Conservation (phyloP, 78 protist genomes). For the Dictyostelium discoideum region DNA sequence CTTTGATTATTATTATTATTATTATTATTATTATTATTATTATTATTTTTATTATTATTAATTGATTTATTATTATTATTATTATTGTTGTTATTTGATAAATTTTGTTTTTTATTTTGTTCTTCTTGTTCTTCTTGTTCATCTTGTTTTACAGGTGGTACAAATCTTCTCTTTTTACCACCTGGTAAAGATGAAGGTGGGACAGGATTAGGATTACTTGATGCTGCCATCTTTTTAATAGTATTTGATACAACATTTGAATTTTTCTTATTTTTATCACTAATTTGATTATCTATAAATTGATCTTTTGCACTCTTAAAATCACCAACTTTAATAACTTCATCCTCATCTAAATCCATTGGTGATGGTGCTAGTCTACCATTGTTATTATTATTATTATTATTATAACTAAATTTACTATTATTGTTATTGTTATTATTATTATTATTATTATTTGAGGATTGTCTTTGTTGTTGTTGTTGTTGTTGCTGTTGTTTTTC, state of each 20-base stretch:
- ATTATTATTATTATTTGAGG: background rate
- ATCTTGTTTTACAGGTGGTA: conserved; percentile 29
- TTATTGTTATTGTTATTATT: background rate
- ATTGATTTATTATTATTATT: background rate
- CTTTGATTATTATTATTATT: background rate
- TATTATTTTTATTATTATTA: background rate
- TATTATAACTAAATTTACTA: background rate
- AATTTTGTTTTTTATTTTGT: conserved; percentile 9
- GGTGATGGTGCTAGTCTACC: background rate
- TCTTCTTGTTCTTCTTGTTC: conserved; percentile 35
- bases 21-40: background rate
- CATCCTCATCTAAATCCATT: background rate
- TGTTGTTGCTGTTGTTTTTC: conserved; percentile 6
- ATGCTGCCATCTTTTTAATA: background rate
- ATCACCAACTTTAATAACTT: background rate
- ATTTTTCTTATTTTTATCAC: background rate
- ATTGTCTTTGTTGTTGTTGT: background rate
- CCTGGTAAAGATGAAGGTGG: background rate
- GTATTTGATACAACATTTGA: background rate
- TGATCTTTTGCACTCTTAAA: conserved; percentile 37
- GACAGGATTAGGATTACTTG: background rate
- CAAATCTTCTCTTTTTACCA: conserved; percentile 60
- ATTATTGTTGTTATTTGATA: background rate
- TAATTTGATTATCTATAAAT: conserved; percentile 18
- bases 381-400: background rate